Percentiles rank a stretch among this genome's conserved stretches.
Evolutionary conservation across 306 rosid genomes (phyloP).

Genomic region (Lathyrus aphaca): DNA sequence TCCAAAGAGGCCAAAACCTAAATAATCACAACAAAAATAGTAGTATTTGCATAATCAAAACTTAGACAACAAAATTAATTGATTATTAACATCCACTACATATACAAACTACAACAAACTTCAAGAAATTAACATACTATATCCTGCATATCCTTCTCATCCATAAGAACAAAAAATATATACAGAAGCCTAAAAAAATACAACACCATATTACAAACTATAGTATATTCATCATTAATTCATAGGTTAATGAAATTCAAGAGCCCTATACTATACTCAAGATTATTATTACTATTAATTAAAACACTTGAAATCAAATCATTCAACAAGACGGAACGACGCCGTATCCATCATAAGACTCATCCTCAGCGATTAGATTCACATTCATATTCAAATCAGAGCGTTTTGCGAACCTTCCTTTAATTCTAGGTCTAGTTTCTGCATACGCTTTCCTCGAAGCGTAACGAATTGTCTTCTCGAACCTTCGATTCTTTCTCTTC

Average conservation of each 20-base stretch:
- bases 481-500: constrained; percentile 96
- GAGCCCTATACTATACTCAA: neutral
- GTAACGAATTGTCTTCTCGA: constrained; percentile 96
- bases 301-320: neutral
- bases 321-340: constrained; percentile 75
- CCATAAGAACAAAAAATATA: constrained; percentile 25
- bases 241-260: neutral
- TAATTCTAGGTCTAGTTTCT: constrained; percentile 90
- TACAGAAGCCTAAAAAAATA: neutral
- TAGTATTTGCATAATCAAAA: neutral
- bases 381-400: constrained; percentile 49
- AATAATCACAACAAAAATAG: neutral
- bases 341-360: constrained; percentile 67
- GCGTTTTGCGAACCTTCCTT: constrained; percentile 96
- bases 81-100: neutral
- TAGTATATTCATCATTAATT: neutral
- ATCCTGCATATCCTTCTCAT: neutral
- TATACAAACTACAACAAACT: constrained; percentile 3
- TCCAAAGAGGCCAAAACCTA: neutral
- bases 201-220: neutral
- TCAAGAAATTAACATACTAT: constrained; percentile 5
- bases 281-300: neutral
- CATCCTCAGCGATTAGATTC: constrained; percentile 39
- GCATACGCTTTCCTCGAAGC: constrained; percentile 97
- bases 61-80: constrained; percentile 7